Conservation (phyloP, 257 asterid species). For the Buddleja alternifolia region DNA sequence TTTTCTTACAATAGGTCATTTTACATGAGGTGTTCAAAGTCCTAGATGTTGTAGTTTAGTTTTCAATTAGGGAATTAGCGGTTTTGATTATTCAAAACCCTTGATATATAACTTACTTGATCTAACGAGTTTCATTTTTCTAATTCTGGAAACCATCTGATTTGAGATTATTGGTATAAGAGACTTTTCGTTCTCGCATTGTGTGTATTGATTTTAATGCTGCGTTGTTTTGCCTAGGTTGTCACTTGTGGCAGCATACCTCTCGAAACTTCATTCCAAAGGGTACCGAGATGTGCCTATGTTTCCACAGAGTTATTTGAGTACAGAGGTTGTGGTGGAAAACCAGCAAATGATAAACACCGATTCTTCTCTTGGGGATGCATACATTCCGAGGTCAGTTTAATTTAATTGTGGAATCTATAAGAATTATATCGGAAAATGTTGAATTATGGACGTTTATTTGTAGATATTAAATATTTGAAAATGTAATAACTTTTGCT, state of each 20-base stretch:
- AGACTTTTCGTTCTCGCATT: too few relatives aligned
- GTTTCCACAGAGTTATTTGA: slow-evolving; percentile 61
- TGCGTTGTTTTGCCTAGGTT: slow-evolving; percentile 39
- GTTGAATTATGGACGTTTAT: background rate
- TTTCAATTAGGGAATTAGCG: background rate
- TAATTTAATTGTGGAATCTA: slow-evolving; percentile 2
- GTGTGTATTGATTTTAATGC: slow-evolving; percentile 8
- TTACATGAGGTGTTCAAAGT: background rate
- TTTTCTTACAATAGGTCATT: background rate
- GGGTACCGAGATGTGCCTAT: slow-evolving; percentile 60
- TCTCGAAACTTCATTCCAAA: slow-evolving; percentile 69
- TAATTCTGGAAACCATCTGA: background rate
- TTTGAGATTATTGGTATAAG: too few relatives aligned
- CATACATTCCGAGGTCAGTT: slow-evolving; percentile 65
- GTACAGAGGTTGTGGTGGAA: slow-evolving; percentile 61
- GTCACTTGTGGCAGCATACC: slow-evolving; percentile 79
- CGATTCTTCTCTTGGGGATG: slow-evolving; percentile 67
- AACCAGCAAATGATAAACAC: slow-evolving; percentile 51
- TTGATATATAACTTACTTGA: background rate
- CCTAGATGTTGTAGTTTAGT: background rate
- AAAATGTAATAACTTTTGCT: background rate
- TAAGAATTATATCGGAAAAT: background rate
- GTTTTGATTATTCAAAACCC: background rate
- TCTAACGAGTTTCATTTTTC: too few relatives aligned
- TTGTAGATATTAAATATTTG: too few relatives aligned